Base-by-base conservation (phyloP, 352 stramenopile species). In the Phytopythium oedochilum region DNA sequence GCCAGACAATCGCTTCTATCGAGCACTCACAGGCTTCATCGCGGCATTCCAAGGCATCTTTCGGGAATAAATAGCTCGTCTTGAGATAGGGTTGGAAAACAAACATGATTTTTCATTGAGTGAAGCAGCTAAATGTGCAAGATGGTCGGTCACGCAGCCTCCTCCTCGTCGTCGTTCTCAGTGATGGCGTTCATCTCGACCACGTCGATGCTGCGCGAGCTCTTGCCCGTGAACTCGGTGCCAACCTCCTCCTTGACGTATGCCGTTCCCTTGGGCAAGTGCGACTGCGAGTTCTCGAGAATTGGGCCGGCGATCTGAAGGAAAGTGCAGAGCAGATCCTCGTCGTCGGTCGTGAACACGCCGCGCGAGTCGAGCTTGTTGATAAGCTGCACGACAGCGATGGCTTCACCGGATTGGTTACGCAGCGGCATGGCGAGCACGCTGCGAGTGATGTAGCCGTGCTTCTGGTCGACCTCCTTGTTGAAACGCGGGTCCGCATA, bases 401-500 rank as follows among this genome's bases (percentile, higher is more conserved):
- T 93, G 1, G 88, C 73, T 34, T 93, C 82, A 8, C 74, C 72
- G 2, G 70, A 78, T 14, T 70, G 70, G 67, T 93, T 86, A 26
- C 73, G 75, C 17, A 97, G 77, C 23, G 89, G 89, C 83, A 96
- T 92, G 5, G 83, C 86, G 18, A 97, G 62, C 26, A 97, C 83
- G 44, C 77, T 94, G 26, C 84, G 85, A 4, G 89, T 97, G 34
- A 75, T 66, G 69, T 96, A 97, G 3, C 71, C 87, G 53, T 83
- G 82, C 38, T 94, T 94, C 50, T 96, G 75, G 57, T 97, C 89
- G 53, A 92, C 86, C 22, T 96, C 86, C 59, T 84, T 84, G 64
- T 96, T 96, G 66, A 97, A 97, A 0, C 89, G 78, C 4, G 79
- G 70, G 36, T 97, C 88, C 8, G 89, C 75, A 53, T 97, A 96